Percentiles rank a stretch among this genome's conserved stretches.
Conservation (phyloP, 2,329 filamentous ascomycete species). For the Drechmeria coniospora region DNA sequence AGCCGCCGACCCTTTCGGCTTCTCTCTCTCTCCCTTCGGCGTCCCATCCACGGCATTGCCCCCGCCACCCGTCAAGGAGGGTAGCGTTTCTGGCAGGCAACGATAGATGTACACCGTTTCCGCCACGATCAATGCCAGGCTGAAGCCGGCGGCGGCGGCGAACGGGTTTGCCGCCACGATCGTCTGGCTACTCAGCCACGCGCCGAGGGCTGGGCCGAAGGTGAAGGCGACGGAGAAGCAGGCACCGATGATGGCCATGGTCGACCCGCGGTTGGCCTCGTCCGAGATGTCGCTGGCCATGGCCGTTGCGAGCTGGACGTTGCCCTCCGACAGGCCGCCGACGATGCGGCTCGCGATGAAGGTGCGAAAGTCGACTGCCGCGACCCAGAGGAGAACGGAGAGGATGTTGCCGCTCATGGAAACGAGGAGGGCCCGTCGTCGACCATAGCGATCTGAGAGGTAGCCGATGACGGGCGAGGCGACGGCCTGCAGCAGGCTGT, state of each 20-base stretch:
- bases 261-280: slow-evolving; percentile 66
- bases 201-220: slow-evolving; percentile 83
- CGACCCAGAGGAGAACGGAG: slow-evolving; percentile 87
- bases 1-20: slow-evolving; percentile 10
- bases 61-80: slow-evolving; percentile 30
- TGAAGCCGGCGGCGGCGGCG: slow-evolving; percentile 79
- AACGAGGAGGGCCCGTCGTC: slow-evolving; percentile 71
- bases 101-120: slow-evolving; percentile 83
- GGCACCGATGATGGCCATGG: slow-evolving; percentile 90
- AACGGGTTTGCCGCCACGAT: slow-evolving; percentile 82
- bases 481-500: slow-evolving; percentile 72
- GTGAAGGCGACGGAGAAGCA: slow-evolving; percentile 98
- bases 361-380: slow-evolving; percentile 84
- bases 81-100: slow-evolving; percentile 73
- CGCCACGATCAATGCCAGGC: slow-evolving; percentile 64
- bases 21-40: no score
- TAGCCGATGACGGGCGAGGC: slow-evolving; percentile 83
- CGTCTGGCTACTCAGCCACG: slow-evolving; percentile 64
- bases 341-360: slow-evolving; percentile 89
- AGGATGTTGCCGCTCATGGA: slow-evolving; percentile 90
- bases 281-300: slow-evolving; percentile 95
- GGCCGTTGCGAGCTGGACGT: slow-evolving; percentile 88
- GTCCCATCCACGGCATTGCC: slow-evolving; percentile 11
- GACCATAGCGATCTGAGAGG: slow-evolving; percentile 77
- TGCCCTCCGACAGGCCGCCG: slow-evolving; percentile 87